phyloP scores from a whole-genome alignment of 2,329 filamentous ascomycete genomes.

The Kalmusia sp. region DNA sequence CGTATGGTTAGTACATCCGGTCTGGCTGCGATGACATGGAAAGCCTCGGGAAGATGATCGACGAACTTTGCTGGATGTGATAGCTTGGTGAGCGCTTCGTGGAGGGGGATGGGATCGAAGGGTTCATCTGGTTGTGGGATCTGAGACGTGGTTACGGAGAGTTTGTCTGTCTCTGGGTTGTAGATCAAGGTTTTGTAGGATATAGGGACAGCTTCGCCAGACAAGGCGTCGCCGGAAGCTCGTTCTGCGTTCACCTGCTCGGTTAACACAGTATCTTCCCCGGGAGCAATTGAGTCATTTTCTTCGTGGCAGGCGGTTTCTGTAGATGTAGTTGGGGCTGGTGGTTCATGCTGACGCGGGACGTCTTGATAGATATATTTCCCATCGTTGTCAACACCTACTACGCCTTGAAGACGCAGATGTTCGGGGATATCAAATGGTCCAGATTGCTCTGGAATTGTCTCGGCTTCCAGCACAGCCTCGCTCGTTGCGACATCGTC shows the following conservation, averaged over 20 bases:
- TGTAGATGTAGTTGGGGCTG: too few species aligned
- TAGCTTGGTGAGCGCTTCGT: conserved; percentile 36
- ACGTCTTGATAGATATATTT: too few species aligned
- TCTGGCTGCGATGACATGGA: conserved; percentile 37
- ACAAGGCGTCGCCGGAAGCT: conserved; percentile 34
- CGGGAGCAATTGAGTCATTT: too few species aligned
- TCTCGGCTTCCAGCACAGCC: not conserved
- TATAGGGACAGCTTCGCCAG: conserved; percentile 32
- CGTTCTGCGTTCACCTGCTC: not conserved
- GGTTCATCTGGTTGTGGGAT: conserved; percentile 10
- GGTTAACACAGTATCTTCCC: too few species aligned
- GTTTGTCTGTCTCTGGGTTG: conserved; percentile 1
- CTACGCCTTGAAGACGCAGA: too few species aligned
- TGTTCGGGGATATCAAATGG: not conserved
- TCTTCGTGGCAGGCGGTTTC: too few species aligned
- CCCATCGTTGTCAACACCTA: too few species aligned
- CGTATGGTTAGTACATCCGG: conserved; percentile 34
- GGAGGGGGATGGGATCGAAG: conserved; percentile 29
- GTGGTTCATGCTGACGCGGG: too few species aligned
- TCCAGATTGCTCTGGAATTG: not conserved
- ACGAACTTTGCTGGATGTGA: conserved; percentile 37
- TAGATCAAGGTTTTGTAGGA: conserved; percentile 22
- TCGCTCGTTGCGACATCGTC: not conserved
- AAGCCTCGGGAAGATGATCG: conserved; percentile 32
- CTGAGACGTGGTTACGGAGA: conserved; percentile 12